Evolutionary conservation across 2,329 filamentous ascomycete species (phyloP).

Genomic region (Fusarium odoratissimum): DNA sequence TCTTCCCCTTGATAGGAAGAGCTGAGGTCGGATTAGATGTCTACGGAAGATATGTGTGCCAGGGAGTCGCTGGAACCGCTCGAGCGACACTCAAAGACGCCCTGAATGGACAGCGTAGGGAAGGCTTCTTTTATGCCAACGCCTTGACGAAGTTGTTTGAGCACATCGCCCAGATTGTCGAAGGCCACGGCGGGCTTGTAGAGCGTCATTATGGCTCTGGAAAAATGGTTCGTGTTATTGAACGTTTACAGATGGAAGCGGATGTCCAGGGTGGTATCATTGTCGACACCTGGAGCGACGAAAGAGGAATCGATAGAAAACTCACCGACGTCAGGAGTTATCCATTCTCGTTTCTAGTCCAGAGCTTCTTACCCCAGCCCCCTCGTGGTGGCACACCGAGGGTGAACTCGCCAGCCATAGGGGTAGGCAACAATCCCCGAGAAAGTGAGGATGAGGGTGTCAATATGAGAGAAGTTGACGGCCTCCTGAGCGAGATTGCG

Average conservation of each 20-base stretch:
- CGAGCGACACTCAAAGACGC: conserved; percentile 81
- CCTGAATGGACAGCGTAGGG: conserved; percentile 65
- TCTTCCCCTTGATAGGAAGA: conserved; percentile 93
- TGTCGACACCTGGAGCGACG: conserved; percentile 94
- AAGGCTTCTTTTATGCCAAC: conserved; percentile 91
- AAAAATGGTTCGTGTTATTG: conserved; percentile 95
- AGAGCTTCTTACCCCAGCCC: conserved; percentile 85
- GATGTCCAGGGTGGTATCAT: conserved; percentile 97
- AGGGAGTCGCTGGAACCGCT: conserved; percentile 88
- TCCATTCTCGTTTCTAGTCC: conserved; percentile 95
- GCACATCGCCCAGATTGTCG: conserved; percentile 96
- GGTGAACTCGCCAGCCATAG: conserved; percentile 79
- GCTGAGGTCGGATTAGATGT: conserved; percentile 92
- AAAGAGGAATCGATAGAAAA: conserved; percentile 83
- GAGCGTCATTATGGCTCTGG: conserved; percentile 93
- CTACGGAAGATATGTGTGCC: conserved; percentile 95
- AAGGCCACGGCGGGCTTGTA: conserved; percentile 89
- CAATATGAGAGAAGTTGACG: conserved; percentile 96
- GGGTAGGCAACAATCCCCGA: conserved; percentile 64
- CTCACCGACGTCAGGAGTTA: conserved; percentile 97
- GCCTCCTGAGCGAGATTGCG: conserved; percentile 85
- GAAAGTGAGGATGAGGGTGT: conserved; percentile 89
- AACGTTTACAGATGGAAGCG: conserved; percentile 91
- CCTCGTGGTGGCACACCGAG: conserved; percentile 73
- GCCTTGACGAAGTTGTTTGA: conserved; percentile 93